Base-by-base conservation (phyloP, 129 eudicot genomes). In the Ambrosia artemisiifolia region DNA sequence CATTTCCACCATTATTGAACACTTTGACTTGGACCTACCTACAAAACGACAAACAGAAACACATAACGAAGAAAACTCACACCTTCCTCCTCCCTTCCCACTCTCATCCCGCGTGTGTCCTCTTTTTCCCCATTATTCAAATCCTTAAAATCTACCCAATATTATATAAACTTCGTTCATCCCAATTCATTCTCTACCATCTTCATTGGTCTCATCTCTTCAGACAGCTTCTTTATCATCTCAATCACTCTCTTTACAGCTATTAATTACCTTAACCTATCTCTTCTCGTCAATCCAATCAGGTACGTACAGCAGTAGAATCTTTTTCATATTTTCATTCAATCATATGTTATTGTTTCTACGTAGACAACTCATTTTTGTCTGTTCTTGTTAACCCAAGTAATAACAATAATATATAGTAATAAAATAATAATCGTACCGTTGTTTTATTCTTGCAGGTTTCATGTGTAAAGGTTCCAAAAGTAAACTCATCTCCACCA, bases 381-480 rank as follows among this genome's bases (percentile, higher is more conserved):
- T 14, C 60, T 44, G 10, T 24, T 35, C 40, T 35, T 35, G 40
- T 35, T 3, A 35, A 3, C 40, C 40, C 40, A 35, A 36, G 6
- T 36, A 36, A 36, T 5, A 5, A 36, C 2, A 5, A 36, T 5
- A 36, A 36, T n/a, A n/a, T n/a, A n/a, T 36, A 36, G 7, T 36
- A 36, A 36, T 24, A 24, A 24, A 24, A 24, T 36, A 36, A 36
- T 36, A 36, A 36, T 36, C 43, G 43, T 36, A 36, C 43, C 43
- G 43, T 36, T 36, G 43, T 36, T 5, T 7, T 5, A 5, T 36
- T 24, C 28, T 36, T 78, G 55, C 81, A 80, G 90, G 71, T 49
- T 84, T 82, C 63, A 85, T 88, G 86, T 85, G 94, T 75, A 78
- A 69, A 71, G 89, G 75, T 64, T 62, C 85, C 30, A 79, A 74